Conservation (phyloP, 257 asterid genomes). For the Solanum boliviense region DNA sequence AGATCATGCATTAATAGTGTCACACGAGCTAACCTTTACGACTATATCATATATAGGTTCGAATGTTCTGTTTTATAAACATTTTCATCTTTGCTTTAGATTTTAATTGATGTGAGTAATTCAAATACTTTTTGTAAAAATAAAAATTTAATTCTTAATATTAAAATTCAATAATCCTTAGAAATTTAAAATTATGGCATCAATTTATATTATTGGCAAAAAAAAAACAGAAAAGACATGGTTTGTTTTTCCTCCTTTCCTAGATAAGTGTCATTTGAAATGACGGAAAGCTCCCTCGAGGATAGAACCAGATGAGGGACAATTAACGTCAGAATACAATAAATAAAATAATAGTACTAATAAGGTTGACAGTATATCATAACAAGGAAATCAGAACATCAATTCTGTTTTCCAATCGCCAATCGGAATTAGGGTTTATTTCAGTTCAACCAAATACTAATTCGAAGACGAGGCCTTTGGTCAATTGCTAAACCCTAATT, state of each 20-base stretch:
- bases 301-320: not conserved
- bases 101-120: not conserved
- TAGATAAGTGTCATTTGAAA: not conserved
- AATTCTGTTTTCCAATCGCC: not conserved
- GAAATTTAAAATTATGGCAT: not conserved
- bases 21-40: not conserved
- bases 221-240: not conserved
- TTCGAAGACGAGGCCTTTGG: not conserved
- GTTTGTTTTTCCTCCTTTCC: not conserved
- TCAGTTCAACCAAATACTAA: not conserved
- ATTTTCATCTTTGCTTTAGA: not conserved
- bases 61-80: not conserved
- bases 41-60: not conserved
- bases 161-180: not conserved
- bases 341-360: not conserved
- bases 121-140: not conserved
- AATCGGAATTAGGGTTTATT: conserved; percentile 6
- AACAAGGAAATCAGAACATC: not conserved
- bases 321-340: not conserved
- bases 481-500: not conserved
- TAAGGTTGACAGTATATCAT: not conserved
- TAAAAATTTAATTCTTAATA: not conserved
- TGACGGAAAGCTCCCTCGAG: not conserved
- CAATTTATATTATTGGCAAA: not conserved
- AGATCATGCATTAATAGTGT: not conserved